Percentiles rank a stretch among this genome's conserved stretches.
phyloP scores from a whole-genome alignment of 805 yeast genomes.

The Helenozyma rhizophorensis region DNA sequence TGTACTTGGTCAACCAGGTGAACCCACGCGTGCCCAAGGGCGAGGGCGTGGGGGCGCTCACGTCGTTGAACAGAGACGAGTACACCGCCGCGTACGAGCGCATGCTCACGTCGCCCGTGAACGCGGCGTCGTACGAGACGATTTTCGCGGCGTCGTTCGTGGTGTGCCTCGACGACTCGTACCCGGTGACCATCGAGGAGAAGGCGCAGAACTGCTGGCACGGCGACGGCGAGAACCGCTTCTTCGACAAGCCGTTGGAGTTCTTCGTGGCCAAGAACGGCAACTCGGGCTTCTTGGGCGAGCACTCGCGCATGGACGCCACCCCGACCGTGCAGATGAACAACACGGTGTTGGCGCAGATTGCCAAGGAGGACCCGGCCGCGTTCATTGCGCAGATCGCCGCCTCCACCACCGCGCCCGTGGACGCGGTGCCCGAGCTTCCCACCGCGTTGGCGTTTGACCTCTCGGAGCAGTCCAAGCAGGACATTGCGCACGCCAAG shows the following conservation, averaged over 20 bases:
- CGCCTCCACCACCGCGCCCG: constrained; percentile 6
- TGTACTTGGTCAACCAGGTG: constrained; percentile 43
- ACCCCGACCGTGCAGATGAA: constrained; percentile 89
- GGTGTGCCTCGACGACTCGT: constrained; percentile 67
- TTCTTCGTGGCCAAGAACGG: constrained; percentile 79
- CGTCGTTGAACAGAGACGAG: constrained; percentile 80
- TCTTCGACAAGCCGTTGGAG: constrained; percentile 87
- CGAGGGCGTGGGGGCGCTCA: constrained; percentile 69
- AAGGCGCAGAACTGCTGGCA: constrained; percentile 88
- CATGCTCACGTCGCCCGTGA: constrained; percentile 56
- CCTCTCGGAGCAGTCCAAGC: constrained; percentile 47
- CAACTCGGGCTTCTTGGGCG: constrained; percentile 89
- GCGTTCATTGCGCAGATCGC: constrained; percentile 25
- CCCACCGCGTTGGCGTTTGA: constrained; percentile 47
- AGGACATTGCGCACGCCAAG: constrained; percentile 53
- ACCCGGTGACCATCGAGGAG: constrained; percentile 76
- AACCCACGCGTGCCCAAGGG: constrained; percentile 33
- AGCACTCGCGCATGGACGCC: constrained; percentile 98
- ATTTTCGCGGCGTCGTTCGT: constrained; percentile 79
- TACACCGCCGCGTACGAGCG: constrained; percentile 62
- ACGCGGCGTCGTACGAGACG: constrained; percentile 55
- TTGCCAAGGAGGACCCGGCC: constrained; percentile 44
- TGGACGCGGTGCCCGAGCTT: constrained; percentile 12
- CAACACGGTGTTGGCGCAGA: constrained; percentile 60
- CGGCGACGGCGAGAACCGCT: constrained; percentile 90